Percentiles rank a stretch among this genome's conserved stretches.
Evolutionary conservation across 2,329 filamentous ascomycete genomes (phyloP).

Genomic region (Curvularia hawaiiensis): DNA sequence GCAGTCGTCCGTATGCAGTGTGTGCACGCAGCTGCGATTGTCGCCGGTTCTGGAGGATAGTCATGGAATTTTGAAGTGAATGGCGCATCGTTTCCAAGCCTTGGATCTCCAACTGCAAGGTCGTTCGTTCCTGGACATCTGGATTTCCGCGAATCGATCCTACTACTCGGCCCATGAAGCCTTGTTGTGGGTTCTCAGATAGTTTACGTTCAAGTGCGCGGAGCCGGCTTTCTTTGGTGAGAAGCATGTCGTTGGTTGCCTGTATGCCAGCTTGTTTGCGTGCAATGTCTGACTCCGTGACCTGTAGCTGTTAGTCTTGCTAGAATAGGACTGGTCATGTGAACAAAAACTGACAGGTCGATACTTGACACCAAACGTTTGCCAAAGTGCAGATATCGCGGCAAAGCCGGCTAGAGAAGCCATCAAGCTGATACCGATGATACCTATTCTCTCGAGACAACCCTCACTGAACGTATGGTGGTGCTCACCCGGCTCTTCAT

Average conservation of each 20-base stretch:
- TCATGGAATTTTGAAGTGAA: conserved; percentile 69
- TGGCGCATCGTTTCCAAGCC: conserved; percentile 81
- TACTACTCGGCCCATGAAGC: conserved; percentile 76
- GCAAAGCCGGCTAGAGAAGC: conserved; percentile 87
- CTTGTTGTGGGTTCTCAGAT: conserved; percentile 54
- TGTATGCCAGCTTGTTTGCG: conserved; percentile 80
- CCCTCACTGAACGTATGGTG: conserved; percentile 59
- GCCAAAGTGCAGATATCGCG: conserved; percentile 86
- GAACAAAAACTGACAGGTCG: conserved; percentile 54
- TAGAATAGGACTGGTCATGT: background rate
- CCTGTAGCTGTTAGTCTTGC: conserved; percentile 32
- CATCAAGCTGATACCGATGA: conserved; percentile 87
- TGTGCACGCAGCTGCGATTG: conserved; percentile 69
- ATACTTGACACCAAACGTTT: conserved; percentile 72
- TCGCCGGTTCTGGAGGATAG: conserved; percentile 66
- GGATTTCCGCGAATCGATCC: conserved; percentile 69
- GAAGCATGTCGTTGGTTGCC: conserved; percentile 78
- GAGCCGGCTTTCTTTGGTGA: conserved; percentile 74
- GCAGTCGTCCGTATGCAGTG: conserved; percentile 68
- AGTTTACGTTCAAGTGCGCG: conserved; percentile 71
- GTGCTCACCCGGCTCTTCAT: conserved; percentile 51
- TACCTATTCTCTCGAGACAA: conserved; percentile 70
- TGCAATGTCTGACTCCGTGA: conserved; percentile 75
- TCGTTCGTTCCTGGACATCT: conserved; percentile 58
- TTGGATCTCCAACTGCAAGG: conserved; percentile 74